A percentile compares a stretch with the other conserved stretches of the same genome.
Conservation (phyloP, 768 basidiomycete species). For the Daedalea quercina region DNA sequence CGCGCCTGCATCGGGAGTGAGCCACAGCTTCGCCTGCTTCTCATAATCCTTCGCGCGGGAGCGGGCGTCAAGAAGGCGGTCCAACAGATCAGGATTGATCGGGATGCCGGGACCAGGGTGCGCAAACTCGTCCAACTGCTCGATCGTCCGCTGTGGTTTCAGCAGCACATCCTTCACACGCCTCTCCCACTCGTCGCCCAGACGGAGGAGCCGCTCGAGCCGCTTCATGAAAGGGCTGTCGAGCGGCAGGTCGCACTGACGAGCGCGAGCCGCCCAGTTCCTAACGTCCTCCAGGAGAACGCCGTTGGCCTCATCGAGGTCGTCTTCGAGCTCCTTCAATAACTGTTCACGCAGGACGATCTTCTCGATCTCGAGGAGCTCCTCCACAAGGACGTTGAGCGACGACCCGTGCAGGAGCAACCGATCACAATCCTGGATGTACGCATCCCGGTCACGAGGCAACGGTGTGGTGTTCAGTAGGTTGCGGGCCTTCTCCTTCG, state of each 20-base stretch:
- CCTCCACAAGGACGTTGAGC: constrained; percentile 79
- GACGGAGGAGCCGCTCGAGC: constrained; percentile 55
- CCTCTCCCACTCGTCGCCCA: constrained; percentile 75
- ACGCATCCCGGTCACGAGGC: constrained; percentile 45
- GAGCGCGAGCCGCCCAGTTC: constrained; percentile 62
- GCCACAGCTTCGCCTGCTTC: constrained; percentile 68
- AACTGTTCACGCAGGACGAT: constrained; percentile 78
- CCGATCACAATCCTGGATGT: constrained; percentile 63
- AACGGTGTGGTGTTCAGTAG: constrained; percentile 40
- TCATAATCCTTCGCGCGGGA: constrained; percentile 74
- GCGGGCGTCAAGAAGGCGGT: constrained; percentile 56
- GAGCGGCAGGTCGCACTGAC: constrained; percentile 52
- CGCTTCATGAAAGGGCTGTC: constrained; percentile 61
- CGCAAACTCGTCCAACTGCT: constrained; percentile 69
- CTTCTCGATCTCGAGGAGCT: constrained; percentile 70
- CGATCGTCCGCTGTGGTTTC: constrained; percentile 66
- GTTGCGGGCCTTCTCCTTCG: constrained; percentile 44
- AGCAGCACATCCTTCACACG: constrained; percentile 59
- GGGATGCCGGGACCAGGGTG: constrained; percentile 61
- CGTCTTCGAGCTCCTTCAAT: constrained; percentile 67
- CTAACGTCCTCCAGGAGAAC: constrained; percentile 76
- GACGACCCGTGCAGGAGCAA: constrained; percentile 65
- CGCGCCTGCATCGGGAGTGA: constrained; percentile 48
- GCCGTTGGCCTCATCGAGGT: constrained; percentile 55
- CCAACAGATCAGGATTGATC: constrained; percentile 59